Conservation (phyloP, 129 eudicot species). For the Helianthus annuus region DNA sequence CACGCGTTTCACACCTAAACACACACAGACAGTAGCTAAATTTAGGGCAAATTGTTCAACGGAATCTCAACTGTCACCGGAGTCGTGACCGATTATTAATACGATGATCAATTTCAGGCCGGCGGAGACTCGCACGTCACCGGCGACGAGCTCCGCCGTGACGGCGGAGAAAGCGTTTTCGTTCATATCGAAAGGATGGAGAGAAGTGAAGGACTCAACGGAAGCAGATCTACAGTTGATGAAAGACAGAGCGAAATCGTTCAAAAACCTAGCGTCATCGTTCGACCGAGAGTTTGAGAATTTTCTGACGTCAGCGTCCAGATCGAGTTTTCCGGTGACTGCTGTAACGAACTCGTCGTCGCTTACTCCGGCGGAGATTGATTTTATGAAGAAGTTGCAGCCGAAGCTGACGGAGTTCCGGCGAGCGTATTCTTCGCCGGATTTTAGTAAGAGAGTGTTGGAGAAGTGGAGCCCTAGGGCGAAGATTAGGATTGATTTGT, state of each 20-base stretch:
- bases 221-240: constrained; percentile 87
- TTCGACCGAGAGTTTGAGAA: constrained; percentile 80
- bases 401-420: constrained; percentile 79
- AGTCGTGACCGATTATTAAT: neutral
- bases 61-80: neutral
- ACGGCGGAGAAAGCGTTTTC: constrained; percentile 90
- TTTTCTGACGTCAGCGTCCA: constrained; percentile 73
- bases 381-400: constrained; percentile 64
- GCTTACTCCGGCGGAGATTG: constrained; percentile 65
- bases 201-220: constrained; percentile 81
- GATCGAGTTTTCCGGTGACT: constrained; percentile 68
- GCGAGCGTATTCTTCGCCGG: constrained; percentile 82
- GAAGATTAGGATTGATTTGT: constrained; percentile 65
- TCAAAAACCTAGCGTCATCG: constrained; percentile 71
- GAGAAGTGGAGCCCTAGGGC: constrained; percentile 71
- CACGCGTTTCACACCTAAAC: constrained; percentile 16
- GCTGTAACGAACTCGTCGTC: constrained; percentile 53
- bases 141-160: constrained; percentile 44
- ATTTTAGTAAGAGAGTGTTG: constrained; percentile 56
- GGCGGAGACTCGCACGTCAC: constrained; percentile 43
- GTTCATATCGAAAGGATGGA: constrained; percentile 80
- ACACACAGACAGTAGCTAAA: constrained; percentile 12
- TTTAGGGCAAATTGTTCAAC: neutral
- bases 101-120: constrained; percentile 55
- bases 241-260: constrained; percentile 74